A percentile compares a stretch with the other conserved stretches of the same genome.
Evolutionary conservation across 345 rosid species (phyloP).

Genomic region (Raphanus raphanistrum): DNA sequence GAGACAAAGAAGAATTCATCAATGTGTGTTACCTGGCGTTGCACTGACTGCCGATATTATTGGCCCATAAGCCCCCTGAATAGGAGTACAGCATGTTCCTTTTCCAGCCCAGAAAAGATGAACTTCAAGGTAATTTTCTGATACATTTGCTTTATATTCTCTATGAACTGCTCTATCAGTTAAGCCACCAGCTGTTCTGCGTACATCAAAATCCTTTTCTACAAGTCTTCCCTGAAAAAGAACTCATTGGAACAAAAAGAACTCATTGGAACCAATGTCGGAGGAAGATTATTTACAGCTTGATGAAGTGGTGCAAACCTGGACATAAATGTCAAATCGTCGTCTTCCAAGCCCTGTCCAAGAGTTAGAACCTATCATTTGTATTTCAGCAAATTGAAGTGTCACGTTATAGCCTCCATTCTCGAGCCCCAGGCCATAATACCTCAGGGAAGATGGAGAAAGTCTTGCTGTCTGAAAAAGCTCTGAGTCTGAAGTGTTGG

Average conservation of each 20-base stretch:
- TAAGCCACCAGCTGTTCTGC: slow-evolving; percentile 42
- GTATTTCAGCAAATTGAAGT: slow-evolving; percentile 38
- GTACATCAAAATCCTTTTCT: slow-evolving; percentile 53
- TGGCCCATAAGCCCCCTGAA: slow-evolving; percentile 42
- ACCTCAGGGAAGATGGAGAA: slow-evolving; percentile 42
- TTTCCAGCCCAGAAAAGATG: slow-evolving; percentile 47
- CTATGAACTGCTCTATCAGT: slow-evolving; percentile 30
- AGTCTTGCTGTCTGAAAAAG: slow-evolving; percentile 46
- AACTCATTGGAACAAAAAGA: background rate
- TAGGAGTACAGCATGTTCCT: slow-evolving; percentile 43
- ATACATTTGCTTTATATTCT: slow-evolving; percentile 34
- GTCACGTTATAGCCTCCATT: slow-evolving; percentile 29
- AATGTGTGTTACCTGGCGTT: slow-evolving; percentile 51
- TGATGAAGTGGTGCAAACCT: slow-evolving; percentile 33
- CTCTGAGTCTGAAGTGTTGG: slow-evolving; percentile 41
- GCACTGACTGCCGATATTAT: slow-evolving; percentile 57
- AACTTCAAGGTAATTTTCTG: slow-evolving; percentile 37
- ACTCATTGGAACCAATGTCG: background rate
- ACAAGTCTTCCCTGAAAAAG: slow-evolving; percentile 45
- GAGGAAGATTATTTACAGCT: background rate
- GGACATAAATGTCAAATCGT: slow-evolving; percentile 50
- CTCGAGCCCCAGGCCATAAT: slow-evolving; percentile 40
- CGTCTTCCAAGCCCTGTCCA: slow-evolving; percentile 53
- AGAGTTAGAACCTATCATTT: background rate
- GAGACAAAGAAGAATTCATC: background rate